Percentiles rank a stretch among this genome's conserved stretches.
Conservation (phyloP, 2,329 filamentous ascomycete species). For the Claviceps africana region DNA sequence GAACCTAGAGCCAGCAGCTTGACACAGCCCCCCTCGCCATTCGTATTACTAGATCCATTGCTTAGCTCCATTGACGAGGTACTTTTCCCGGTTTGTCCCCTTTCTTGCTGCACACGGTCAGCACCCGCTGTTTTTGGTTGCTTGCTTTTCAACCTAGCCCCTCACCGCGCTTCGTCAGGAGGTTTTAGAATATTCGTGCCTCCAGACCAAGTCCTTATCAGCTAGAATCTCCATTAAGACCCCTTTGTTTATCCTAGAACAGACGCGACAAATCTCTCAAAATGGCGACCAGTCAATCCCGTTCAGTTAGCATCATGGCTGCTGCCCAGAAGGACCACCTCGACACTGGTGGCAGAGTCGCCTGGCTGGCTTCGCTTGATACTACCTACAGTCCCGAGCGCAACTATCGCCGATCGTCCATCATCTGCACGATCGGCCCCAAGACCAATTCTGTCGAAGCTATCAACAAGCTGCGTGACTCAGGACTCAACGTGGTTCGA, state of each 20-base stretch:
- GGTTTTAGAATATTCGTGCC: not conserved
- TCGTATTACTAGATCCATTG: not conserved
- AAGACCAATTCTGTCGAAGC: conserved; percentile 98
- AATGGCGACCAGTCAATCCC: conserved; percentile 22
- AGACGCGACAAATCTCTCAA: conserved; percentile 7
- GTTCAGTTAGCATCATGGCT: conserved; percentile 32
- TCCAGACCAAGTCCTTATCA: not conserved
- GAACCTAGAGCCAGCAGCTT: not conserved
- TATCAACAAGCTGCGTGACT: conserved; percentile 83
- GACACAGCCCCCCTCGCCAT: not conserved
- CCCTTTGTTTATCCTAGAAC: not conserved
- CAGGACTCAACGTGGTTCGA: conserved; percentile 93
- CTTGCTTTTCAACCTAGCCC: not conserved
- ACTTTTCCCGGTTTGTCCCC: not conserved
- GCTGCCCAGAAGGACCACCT: conserved; percentile 74
- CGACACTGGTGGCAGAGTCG: conserved; percentile 55
- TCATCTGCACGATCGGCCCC: conserved; percentile 97
- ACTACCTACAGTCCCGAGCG: conserved; percentile 75
- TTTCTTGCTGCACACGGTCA: not conserved
- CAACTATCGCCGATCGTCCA: conserved; percentile 91
- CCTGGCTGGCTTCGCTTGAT: conserved; percentile 60
- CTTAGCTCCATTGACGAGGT: not conserved
- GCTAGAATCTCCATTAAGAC: not conserved
- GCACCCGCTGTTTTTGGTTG: not conserved
- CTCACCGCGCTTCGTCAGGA: not conserved